These are phyloP conservation scores for Ramaria rubella DNA, from an alignment of 768 basidiomycete genomes.

Conservation along the genomic window DNA sequence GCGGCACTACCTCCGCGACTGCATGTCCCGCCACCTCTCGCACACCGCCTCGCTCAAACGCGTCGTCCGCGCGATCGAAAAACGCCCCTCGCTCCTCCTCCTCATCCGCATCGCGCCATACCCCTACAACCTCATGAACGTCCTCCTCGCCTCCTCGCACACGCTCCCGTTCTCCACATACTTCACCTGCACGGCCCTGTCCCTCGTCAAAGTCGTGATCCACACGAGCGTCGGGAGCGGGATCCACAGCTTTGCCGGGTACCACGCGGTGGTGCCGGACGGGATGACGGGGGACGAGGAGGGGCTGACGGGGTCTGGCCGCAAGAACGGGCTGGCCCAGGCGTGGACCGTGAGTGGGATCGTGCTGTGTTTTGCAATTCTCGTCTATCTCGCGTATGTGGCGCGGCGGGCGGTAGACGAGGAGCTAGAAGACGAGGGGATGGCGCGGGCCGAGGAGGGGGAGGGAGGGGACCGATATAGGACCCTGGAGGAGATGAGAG, in stretches of 20 bases:
- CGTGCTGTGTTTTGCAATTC: slow-evolving; percentile 61
- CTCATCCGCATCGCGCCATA: slow-evolving; percentile 90
- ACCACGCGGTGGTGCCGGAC: slow-evolving; percentile 31
- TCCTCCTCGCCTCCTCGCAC: slow-evolving; percentile 82
- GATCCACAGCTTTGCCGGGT: slow-evolving; percentile 76
- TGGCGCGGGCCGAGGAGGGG: slow-evolving; percentile 23
- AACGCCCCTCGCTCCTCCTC: slow-evolving; percentile 80
- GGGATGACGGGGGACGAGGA: slow-evolving; percentile 12
- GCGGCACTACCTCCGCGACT: slow-evolving; percentile 61
- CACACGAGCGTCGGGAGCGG: slow-evolving; percentile 85
- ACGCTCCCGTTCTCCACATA: slow-evolving; percentile 75
- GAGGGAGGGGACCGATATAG: no score
- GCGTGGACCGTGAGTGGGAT: slow-evolving; percentile 68
- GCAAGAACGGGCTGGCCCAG: slow-evolving; percentile 44
- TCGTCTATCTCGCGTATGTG: slow-evolving; percentile 74
- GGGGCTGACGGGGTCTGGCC: slow-evolving; percentile 34
- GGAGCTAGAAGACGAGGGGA: slow-evolving; percentile 38
- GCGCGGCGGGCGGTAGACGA: slow-evolving; percentile 65
- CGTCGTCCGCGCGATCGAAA: slow-evolving; percentile 81
- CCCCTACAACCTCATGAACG: slow-evolving; percentile 94
- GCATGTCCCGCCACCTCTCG: slow-evolving; percentile 66
- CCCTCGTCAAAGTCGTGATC: slow-evolving; percentile 83
- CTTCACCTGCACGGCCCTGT: slow-evolving; percentile 71
- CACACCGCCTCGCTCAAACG: slow-evolving; percentile 67
- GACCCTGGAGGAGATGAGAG: slow-evolving; percentile 31